Base-by-base conservation (phyloP, 495 filamentous ascomycete genomes). In the Xylaria scruposa region DNA sequence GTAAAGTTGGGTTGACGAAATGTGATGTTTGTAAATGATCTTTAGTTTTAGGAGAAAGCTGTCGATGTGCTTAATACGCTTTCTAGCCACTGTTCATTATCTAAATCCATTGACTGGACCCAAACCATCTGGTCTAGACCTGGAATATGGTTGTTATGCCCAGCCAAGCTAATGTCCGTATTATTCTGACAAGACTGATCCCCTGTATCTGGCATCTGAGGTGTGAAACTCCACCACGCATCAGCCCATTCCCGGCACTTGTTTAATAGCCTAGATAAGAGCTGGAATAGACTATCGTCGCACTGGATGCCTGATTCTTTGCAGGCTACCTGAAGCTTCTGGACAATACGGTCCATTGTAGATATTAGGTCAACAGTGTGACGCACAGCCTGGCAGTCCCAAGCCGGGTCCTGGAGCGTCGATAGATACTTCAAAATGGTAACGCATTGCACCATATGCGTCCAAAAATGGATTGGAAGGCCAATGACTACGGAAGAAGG, bases 391-490 rank as follows among this genome's bases (percentile, higher is more conserved):
- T 78, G 73, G 24, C 74, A 75, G 69, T 85, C 81, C 83, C 84
- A 85, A 1, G 72, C 80, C 56, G 82, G 81, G 59, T 85, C 78
- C 26, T 79, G 64, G 9, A 85, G 79, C 1, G 76, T 81, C 1
- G 82, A 83, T 1, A 85, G 78, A 6, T 79, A 75, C 51, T 83
- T 81, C 67, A 85, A 77, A 8, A 83, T 67, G 7, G 78, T 79
- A 26, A 82, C 51, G 63, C 71, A 78, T 9, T 75, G 80, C 31
- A 81, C 72, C 49, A 84, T 70, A 40, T 85, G 82, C 1, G 77
- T 78, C 78, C 78, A 84, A 44, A 81, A 80, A 24, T 77, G 74
- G 59, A 83, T 81, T 3, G 84, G 77, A 12, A 79, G 70, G 9
- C 76, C 77, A 24, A 78, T 33, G 2, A 77, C 70, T 19, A 71